Conservation (phyloP, 2,329 filamentous ascomycete species). For the Claviceps arundinis region DNA sequence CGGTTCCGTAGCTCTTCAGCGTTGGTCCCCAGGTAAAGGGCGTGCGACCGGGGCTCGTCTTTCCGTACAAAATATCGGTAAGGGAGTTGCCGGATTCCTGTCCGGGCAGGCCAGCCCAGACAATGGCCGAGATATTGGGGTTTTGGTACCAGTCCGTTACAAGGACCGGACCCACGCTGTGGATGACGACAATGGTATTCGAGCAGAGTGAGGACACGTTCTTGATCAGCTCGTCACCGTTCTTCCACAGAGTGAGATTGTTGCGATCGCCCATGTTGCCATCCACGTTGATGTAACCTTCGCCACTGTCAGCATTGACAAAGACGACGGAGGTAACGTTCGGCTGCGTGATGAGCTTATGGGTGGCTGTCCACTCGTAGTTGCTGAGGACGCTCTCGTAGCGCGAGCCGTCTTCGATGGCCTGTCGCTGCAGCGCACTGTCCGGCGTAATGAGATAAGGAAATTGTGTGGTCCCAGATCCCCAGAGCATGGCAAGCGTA, state of each 20-base stretch:
- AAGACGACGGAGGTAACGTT: conserved; percentile 70
- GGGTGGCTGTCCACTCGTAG: conserved; percentile 47
- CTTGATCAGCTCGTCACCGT: conserved; percentile 68
- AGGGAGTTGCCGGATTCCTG: conserved; percentile 74
- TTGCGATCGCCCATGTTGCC: conserved; percentile 80
- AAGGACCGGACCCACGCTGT: conserved; percentile 70
- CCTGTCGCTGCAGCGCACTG: conserved; percentile 51
- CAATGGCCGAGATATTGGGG: conserved; percentile 69
- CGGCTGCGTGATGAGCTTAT: conserved; percentile 46
- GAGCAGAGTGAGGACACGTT: conserved; percentile 64
- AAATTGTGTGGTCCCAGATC: conserved; percentile 59
- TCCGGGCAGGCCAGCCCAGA: conserved; percentile 72
- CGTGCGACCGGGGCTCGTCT: conserved; percentile 63
- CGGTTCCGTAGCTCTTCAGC: conserved; percentile 53
- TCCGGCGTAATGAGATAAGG: conserved; percentile 67
- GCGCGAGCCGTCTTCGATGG: conserved; percentile 41
- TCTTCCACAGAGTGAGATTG: conserved; percentile 81
- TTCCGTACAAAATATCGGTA: conserved; percentile 71
- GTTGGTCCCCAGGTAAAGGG: conserved; percentile 69
- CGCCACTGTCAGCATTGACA: conserved; percentile 74
- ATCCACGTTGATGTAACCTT: conserved; percentile 74
- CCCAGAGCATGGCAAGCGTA: conserved; percentile 66
- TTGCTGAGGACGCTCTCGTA: conserved; percentile 57
- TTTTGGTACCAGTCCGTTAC: conserved; percentile 62
- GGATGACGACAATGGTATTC: conserved; percentile 87